Evolutionary conservation across 2,329 filamentous ascomycete genomes (phyloP).

Genomic region (Arthrinium phaeospermum): DNA sequence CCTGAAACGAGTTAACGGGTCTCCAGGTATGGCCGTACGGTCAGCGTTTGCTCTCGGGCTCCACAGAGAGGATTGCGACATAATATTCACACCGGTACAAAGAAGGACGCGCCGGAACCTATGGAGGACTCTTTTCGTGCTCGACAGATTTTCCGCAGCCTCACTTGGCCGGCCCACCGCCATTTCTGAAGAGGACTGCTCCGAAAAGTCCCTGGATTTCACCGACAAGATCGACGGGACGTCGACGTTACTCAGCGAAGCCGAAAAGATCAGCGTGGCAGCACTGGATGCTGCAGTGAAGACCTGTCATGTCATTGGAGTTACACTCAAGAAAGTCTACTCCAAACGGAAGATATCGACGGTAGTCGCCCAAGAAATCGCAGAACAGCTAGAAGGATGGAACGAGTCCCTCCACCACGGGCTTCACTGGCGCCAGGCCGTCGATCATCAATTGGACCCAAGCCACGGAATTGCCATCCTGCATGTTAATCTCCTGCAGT

Average conservation of each 20-base stretch:
- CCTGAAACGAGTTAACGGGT: neutral
- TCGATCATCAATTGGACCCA: constrained; percentile 45
- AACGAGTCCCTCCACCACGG: constrained; percentile 51
- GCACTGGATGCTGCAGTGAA: constrained; percentile 61
- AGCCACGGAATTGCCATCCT: constrained; percentile 63
- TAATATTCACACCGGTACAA: constrained; percentile 55
- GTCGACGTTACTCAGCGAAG: constrained; percentile 15
- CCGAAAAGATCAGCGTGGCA: constrained; percentile 37
- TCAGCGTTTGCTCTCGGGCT: constrained; percentile 67
- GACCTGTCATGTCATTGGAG: constrained; percentile 62
- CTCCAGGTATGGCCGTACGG: constrained; percentile 65
- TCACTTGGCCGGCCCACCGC: constrained; percentile 66
- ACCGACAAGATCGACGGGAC: constrained; percentile 19
- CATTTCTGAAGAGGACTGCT: constrained; percentile 68
- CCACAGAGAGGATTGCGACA: constrained; percentile 64
- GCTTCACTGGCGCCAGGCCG: constrained; percentile 58
- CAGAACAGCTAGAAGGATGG: constrained; percentile 58
- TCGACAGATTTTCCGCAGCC: constrained; percentile 68
- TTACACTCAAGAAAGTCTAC: constrained; percentile 65
- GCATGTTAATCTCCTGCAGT: constrained; percentile 66
- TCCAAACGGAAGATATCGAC: constrained; percentile 64
- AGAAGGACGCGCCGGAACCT: constrained; percentile 59
- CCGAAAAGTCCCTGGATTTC: constrained; percentile 49
- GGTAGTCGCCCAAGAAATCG: constrained; percentile 61
- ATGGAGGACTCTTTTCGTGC: constrained; percentile 68